Conservation (phyloP, 352 stramenopile genomes). For the Phytopythium boreale region DNA sequence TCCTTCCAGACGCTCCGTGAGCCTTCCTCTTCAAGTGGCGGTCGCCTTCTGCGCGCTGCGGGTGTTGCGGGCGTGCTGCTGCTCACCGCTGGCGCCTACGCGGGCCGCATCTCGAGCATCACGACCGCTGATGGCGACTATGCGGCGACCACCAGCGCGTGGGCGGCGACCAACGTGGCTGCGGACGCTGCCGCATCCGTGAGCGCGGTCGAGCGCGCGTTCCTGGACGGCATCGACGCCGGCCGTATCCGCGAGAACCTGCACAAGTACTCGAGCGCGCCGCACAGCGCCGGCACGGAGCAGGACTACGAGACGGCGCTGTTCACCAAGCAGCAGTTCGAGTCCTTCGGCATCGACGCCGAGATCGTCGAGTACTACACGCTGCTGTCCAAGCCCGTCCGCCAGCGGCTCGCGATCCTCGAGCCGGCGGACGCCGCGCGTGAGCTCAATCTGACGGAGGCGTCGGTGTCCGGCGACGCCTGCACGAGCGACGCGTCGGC, state of each 20-base stretch:
- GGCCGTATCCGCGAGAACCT: conserved; percentile 15
- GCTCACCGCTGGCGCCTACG: not conserved
- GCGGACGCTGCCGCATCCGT: not conserved
- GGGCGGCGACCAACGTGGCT: not conserved
- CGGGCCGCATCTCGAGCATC: not conserved
- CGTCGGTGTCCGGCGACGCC: conserved; percentile 47
- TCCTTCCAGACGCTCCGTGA: conserved; percentile 1
- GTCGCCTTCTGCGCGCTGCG: conserved; percentile 8
- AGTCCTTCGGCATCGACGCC: conserved; percentile 45
- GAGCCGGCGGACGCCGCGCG: conserved; percentile 11
- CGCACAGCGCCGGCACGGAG: conserved; percentile 27
- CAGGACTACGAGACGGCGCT: conserved; percentile 28
- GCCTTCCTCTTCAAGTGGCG: not conserved
- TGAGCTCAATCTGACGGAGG: conserved; percentile 52
- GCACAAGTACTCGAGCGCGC: conserved; percentile 25
- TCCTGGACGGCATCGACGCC: conserved; percentile 16
- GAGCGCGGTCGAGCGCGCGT: conserved; percentile 13
- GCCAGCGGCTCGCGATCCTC: conserved; percentile 33
- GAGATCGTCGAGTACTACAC: conserved; percentile 55
- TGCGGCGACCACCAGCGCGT: not conserved
- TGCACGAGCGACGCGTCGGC: conserved; percentile 44
- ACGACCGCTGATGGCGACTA: not conserved
- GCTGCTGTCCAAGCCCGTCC: conserved; percentile 59
- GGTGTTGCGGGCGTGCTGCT: conserved; percentile 6
- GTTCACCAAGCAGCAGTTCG: conserved; percentile 27